Conservation (phyloP, 2,329 filamentous ascomycete genomes). For the Penicillium concentricum region DNA sequence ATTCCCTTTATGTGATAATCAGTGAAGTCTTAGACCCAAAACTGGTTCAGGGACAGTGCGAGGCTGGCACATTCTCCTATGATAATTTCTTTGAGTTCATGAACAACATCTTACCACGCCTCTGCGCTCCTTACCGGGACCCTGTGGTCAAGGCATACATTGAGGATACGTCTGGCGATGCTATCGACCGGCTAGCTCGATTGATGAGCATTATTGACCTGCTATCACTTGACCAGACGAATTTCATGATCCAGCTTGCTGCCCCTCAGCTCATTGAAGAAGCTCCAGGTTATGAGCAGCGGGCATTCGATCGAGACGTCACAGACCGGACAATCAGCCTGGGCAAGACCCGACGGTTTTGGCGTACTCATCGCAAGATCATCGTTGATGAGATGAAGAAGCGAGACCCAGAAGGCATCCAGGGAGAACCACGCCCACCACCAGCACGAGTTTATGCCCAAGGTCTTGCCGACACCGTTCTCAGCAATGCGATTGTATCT, state of each 20-base stretch:
- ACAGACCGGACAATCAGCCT: conserved; percentile 52
- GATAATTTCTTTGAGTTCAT: conserved; percentile 64
- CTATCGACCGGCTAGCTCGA: conserved; percentile 62
- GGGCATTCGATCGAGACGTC: conserved; percentile 57
- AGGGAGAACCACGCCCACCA: conserved; percentile 37
- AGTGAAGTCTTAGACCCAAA: conserved; percentile 61
- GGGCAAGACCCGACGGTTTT: conserved; percentile 56
- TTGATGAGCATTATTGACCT: conserved; percentile 64
- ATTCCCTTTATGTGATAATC: conserved; percentile 61
- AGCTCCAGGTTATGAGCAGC: conserved; percentile 61
- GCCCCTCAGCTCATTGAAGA: conserved; percentile 62
- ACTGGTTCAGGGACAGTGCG: conserved; percentile 57
- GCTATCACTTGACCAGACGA: conserved; percentile 63
- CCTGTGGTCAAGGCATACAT: conserved; percentile 56
- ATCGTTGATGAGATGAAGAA: conserved; percentile 53
- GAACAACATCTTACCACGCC: conserved; percentile 60
- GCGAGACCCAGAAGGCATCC: conserved; percentile 39
- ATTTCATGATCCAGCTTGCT: conserved; percentile 62
- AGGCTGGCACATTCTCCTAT: conserved; percentile 62
- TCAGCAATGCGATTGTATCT: conserved; percentile 53
- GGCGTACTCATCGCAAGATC: conserved; percentile 43
- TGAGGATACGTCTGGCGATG: conserved; percentile 53
- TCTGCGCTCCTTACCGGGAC: conserved; percentile 65
- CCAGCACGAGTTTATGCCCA: conserved; percentile 55
- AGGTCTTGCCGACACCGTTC: conserved; percentile 58